phyloP scores from a whole-genome alignment of 176 grass and related monocot genomes.

The Chloris gayana region DNA sequence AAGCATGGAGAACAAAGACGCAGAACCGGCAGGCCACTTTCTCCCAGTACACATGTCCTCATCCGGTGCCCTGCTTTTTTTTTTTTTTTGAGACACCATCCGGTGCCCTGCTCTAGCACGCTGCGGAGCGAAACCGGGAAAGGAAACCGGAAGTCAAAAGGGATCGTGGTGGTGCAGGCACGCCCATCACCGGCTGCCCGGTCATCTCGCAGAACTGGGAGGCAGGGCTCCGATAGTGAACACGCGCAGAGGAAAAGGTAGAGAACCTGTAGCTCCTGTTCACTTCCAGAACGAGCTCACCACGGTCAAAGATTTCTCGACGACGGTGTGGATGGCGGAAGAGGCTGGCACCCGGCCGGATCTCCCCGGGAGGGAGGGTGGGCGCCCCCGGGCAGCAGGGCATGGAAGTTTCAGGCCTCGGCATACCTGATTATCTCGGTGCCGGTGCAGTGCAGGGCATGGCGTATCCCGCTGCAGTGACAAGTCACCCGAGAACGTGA shows the following conservation, averaged over 20 bases:
- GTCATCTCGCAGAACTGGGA: no score
- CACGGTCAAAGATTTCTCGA: slow-evolving; percentile 41
- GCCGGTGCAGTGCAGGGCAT: slow-evolving; percentile 25
- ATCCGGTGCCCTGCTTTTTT: no score
- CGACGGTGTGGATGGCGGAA: not conserved
- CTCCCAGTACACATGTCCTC: not conserved
- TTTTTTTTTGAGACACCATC: no score
- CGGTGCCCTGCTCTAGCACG: not conserved
- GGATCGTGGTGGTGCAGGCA: not conserved
- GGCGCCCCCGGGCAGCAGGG: slow-evolving; percentile 34
- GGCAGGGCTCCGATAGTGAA: not conserved
- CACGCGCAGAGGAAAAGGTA: not conserved
- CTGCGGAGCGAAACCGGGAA: not conserved
- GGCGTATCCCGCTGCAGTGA: not conserved
- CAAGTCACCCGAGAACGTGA: slow-evolving; percentile 23
- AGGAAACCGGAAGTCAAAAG: slow-evolving; percentile 43
- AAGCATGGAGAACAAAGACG: not conserved
- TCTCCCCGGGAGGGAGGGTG: not conserved
- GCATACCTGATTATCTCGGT: not conserved
- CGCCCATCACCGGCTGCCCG: slow-evolving; percentile 30
- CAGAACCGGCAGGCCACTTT: not conserved
- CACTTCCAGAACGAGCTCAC: not conserved
- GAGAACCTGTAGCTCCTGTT: slow-evolving; percentile 4
- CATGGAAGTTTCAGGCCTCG: slow-evolving; percentile 50
- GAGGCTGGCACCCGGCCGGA: slow-evolving; percentile 22